Conservation (phyloP, 2,329 filamentous ascomycete species). For the Phialophora verrucosa region DNA sequence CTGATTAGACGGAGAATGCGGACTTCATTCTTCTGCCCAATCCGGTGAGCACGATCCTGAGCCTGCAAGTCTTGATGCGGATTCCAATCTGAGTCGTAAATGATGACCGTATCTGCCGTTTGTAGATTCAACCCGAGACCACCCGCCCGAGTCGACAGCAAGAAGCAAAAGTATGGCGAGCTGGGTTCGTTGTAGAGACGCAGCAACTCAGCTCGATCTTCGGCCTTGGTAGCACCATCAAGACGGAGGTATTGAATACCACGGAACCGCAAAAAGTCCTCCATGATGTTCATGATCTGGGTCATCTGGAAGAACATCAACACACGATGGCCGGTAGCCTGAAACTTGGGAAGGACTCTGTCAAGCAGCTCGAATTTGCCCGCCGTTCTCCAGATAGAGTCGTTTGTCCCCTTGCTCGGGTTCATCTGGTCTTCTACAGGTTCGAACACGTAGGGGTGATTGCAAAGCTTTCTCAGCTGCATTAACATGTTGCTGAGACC, state of each 20-base stretch:
- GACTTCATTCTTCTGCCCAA: constrained; percentile 99
- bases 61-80: constrained; percentile 98
- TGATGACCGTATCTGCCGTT: constrained; percentile 98
- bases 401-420: constrained; percentile 83
- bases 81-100: constrained; percentile 99
- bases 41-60: constrained; percentile 99
- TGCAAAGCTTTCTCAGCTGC: constrained; percentile 98
- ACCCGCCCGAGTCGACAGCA: constrained; percentile 97
- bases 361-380: constrained; percentile 98
- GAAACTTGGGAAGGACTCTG: constrained; percentile 90
- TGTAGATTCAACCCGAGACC: constrained; percentile 96
- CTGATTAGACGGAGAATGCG: constrained; percentile 94
- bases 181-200: constrained; percentile 85
- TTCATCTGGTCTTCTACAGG: constrained; percentile 99
- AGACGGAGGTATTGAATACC: constrained; percentile 86
- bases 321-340: constrained; percentile 87
- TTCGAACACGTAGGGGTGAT: constrained; percentile 98
- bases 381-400: constrained; percentile 90
- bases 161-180: constrained; percentile 95
- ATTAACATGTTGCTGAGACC: constrained; percentile 99
- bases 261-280: constrained; percentile 88
- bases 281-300: constrained; percentile 99
- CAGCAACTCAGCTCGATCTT: constrained; percentile 91
- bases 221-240: constrained; percentile 95
- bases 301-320: constrained; percentile 99